These are phyloP conservation scores for Kluyveromyces dobzhanskii DNA, from an alignment of 805 yeast species.

Conservation along the genomic window DNA sequence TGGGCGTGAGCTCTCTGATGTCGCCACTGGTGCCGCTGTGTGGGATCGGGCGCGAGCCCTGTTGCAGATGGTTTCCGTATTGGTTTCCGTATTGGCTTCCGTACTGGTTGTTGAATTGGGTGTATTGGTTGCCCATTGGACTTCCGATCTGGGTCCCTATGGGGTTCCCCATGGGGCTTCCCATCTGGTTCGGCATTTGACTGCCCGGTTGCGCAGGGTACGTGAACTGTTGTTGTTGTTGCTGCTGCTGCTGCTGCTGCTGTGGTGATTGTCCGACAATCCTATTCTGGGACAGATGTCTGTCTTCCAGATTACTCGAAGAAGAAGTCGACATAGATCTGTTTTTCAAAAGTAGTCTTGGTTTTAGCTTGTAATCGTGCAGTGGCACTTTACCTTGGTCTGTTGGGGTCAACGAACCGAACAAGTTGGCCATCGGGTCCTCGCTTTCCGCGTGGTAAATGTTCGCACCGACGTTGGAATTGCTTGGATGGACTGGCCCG, in stretches of 20 bases:
- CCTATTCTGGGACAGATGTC: neutral
- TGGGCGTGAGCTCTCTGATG: constrained; percentile 2
- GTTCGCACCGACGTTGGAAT: neutral
- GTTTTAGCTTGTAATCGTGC: constrained; percentile 2
- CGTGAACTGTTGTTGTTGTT: neutral
- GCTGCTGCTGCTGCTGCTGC: neutral
- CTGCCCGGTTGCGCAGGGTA: neutral
- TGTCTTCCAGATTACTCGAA: neutral
- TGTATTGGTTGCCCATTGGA: constrained; percentile 4
- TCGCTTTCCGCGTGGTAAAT: neutral
- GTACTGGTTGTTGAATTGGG: constrained; percentile 1
- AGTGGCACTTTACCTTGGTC: constrained; percentile 1
- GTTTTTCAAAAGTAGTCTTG: constrained; percentile 19
- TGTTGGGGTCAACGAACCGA: neutral
- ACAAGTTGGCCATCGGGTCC: neutral
- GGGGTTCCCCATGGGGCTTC: neutral
- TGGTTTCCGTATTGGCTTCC: neutral
- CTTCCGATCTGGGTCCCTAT: constrained; percentile 1
- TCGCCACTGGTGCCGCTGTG: neutral
- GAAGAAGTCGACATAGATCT: constrained; percentile 13
- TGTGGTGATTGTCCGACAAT: neutral
- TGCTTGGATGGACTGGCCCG: neutral
- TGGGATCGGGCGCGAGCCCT: no score
- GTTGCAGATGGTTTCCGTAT: neutral
- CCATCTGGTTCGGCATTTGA: neutral